Evolutionary conservation across 1,284 basidiomycete genomes (phyloP).

Genomic region (Laetiporus sulphureus): DNA sequence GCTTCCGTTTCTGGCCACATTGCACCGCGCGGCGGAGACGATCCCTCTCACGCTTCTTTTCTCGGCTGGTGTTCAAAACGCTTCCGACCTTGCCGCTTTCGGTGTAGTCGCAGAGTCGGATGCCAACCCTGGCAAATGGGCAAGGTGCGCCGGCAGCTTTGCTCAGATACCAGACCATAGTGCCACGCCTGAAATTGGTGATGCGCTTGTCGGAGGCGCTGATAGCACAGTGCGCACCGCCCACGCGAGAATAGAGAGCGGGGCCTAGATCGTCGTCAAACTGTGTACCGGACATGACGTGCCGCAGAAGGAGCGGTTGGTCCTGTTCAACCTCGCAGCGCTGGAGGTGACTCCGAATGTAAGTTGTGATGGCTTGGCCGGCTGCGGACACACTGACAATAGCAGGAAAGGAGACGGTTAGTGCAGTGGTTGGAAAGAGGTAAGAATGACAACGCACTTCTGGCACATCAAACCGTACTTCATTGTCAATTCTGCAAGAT

Average conservation of each 20-base stretch:
- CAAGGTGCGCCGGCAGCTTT: conserved; percentile 66
- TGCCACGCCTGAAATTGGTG: conserved; percentile 74
- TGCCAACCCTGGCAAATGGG: conserved; percentile 65
- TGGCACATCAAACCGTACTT: conserved; percentile 61
- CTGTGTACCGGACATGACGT: conserved; percentile 60
- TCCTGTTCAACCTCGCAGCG: conserved; percentile 67
- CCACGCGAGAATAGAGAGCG: conserved; percentile 60
- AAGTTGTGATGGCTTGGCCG: conserved; percentile 72
- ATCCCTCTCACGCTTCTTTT: conserved; percentile 35
- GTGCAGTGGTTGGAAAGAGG: conserved; percentile 1
- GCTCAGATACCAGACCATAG: conserved; percentile 73
- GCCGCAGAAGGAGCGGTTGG: conserved; percentile 65
- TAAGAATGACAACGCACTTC: conserved; percentile 43
- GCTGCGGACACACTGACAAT: conserved; percentile 59
- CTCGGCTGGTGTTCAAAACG: conserved; percentile 24
- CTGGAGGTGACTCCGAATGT: conserved; percentile 62
- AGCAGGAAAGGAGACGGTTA: conserved; percentile 4
- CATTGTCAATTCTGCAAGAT: conserved; percentile 65
- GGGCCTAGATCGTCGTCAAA: conserved; percentile 68
- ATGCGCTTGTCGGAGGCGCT: conserved; percentile 40
- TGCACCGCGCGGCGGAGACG: conserved; percentile 29
- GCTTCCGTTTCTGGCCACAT: conserved; percentile 68
- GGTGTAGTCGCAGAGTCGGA: conserved; percentile 59
- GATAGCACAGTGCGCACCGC: conserved; percentile 51
- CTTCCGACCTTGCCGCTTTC: conserved; percentile 37